Evolutionary conservation across 164 flowering plant species (phyloP).

Genomic region (Platanus orientalis): DNA sequence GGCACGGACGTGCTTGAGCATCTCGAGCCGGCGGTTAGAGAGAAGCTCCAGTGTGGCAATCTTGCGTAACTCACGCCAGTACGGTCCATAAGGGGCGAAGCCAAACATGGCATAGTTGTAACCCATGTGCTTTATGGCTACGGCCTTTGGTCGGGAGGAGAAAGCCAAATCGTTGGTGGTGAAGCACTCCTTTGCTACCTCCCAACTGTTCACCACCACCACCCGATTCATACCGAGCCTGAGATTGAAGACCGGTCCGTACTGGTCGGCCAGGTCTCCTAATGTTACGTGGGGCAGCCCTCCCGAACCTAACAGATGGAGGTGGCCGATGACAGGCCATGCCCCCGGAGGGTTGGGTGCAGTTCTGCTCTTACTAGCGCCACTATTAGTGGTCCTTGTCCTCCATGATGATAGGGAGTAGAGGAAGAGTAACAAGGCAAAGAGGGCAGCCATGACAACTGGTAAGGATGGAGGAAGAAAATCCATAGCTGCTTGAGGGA

Average conservation of each 20-base stretch:
- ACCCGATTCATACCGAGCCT: conserved; percentile 15
- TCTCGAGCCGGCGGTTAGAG: conserved; percentile 11
- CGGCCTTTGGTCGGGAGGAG: conserved; percentile 8
- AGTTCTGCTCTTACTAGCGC: neutral
- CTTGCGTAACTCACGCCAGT: conserved; percentile 20
- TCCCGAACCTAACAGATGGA: conserved; percentile 7
- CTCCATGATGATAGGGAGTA: too few species aligned
- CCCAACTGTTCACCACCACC: conserved; percentile 15
- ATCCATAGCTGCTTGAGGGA: too few species aligned
- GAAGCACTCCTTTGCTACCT: conserved; percentile 28
- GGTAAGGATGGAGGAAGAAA: too few species aligned
- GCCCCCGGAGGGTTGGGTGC: conserved; percentile 16
- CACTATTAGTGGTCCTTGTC: too few species aligned
- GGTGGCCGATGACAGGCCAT: too few species aligned
- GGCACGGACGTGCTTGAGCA: conserved; percentile 6
- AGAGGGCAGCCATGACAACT: too few species aligned
- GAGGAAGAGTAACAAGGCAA: too few species aligned
- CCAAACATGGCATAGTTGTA: conserved; percentile 12
- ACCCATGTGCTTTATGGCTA: conserved; percentile 6
- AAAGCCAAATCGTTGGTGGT: conserved; percentile 14
- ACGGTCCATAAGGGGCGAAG: conserved; percentile 21
- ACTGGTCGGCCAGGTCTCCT: conserved; percentile 16
- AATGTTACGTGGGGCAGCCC: neutral
- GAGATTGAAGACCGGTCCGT: conserved; percentile 17
- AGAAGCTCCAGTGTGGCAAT: conserved; percentile 12